Evolutionary conservation across 495 filamentous ascomycete genomes (phyloP), one percentile per base, ranked within the genome.

Genomic region (Acidiella bohemica): DNA sequence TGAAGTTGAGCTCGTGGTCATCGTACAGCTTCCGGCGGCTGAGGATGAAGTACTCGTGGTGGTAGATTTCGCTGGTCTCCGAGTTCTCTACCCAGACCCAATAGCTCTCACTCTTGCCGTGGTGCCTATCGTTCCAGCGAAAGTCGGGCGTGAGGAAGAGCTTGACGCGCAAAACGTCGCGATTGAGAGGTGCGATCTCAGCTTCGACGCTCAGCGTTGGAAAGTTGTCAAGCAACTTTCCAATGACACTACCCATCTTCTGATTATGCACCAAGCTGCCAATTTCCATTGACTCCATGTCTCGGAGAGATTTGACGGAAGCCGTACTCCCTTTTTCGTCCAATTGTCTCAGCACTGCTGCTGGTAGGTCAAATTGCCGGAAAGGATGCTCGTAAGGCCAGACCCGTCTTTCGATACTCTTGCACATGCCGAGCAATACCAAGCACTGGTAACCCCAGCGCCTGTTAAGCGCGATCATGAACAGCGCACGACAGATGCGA

Each of bases 61-160:
- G 90, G 50, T 93, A 99, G 26, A 99, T 95, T 56, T 96, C 86
- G 1, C 83, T 88, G 0, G 87, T 93, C 51, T 96, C 92, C 0
- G 88, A 95, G 54, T 96, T 93, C 60, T 99, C 90, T 12, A 96
- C 88, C 92, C 92, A 96, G 34, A 96, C 78, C 75, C 87, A 96
- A 61, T 90, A 99, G 14, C 84, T 86, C 54, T 99, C 90, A 2
- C 88, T 93, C 4, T 74, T 79, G 2, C 92, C 92, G 58, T 99
- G 84, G 35, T 94, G 71, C n/a, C 76, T 76, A 47, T 99, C 92
- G 46, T 93, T 94, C 90, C 90, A 99, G 10, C 65, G 70, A 58
- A 96, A 99, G 18, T 96, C 86, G 0, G 92, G 81, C 3, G 76
- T 84, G 23, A 99, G 67, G 35, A 62, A 83, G 0, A 99, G 72